These are phyloP conservation scores for Balakata baccata DNA, from an alignment of 345 rosid species.

Conservation along the genomic window DNA sequence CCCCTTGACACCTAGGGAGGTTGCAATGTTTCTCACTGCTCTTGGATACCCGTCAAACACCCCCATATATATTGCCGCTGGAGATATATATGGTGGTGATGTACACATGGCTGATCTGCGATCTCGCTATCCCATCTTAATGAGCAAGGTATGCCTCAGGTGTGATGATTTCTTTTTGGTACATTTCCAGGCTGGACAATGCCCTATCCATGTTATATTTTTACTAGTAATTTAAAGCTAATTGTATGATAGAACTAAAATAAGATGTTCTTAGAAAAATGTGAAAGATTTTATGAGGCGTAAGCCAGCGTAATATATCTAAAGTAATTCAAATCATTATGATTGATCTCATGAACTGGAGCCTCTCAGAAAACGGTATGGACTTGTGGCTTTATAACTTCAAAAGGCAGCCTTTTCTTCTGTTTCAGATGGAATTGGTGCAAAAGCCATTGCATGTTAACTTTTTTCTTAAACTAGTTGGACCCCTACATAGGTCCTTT, in stretches of 20 bases:
- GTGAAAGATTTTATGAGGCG: not conserved
- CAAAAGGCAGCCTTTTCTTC: not conserved
- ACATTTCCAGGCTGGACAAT: no score
- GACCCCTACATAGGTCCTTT: not conserved
- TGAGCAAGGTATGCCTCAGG: slow-evolving; percentile 70
- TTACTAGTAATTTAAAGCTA: not conserved
- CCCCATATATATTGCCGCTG: slow-evolving; percentile 88
- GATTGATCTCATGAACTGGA: not conserved
- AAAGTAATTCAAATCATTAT: not conserved
- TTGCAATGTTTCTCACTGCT: slow-evolving; percentile 66
- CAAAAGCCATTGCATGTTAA: not conserved
- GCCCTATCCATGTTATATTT: no score
- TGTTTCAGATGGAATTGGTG: not conserved
- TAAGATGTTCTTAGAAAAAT: not conserved
- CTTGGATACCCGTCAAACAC: slow-evolving; percentile 75
- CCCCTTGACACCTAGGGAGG: slow-evolving; percentile 88
- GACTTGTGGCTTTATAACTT: not conserved
- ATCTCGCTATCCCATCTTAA: slow-evolving; percentile 62
- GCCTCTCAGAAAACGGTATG: not conserved
- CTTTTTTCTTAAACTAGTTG: not conserved
- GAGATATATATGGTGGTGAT: slow-evolving; percentile 88
- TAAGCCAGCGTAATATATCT: not conserved
- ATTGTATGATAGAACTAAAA: not conserved
- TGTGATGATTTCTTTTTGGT: no score
- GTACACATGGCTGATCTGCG: slow-evolving; percentile 56